Conservation (phyloP, 495 filamentous ascomycete species). For the Talaromyces proteolyticus region DNA sequence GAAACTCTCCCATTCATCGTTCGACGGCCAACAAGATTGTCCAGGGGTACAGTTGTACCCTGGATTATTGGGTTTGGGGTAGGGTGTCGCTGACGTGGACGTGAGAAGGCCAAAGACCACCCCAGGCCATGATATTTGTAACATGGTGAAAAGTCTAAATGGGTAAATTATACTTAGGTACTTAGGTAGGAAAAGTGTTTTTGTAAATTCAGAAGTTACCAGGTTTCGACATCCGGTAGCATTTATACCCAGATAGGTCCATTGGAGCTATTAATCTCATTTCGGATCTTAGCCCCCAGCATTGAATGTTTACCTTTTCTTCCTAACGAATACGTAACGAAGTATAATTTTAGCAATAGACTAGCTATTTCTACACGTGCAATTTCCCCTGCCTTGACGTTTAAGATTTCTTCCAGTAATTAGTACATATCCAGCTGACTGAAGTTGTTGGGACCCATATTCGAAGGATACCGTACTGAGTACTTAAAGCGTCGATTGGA, state of each 20-base stretch:
- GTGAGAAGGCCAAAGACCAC: not conserved
- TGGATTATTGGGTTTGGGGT: conserved; percentile 1
- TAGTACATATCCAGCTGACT: too few relatives aligned
- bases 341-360: too few relatives aligned
- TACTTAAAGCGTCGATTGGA: too few relatives aligned
- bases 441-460: too few relatives aligned
- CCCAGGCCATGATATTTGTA: not conserved
- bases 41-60: conserved; percentile 9
- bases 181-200: not conserved
- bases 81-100: not conserved
- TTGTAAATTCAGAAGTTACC: not conserved
- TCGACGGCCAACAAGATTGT: conserved; percentile 17
- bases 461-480: too few relatives aligned
- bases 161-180: not conserved
- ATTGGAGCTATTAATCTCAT: too few relatives aligned
- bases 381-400: too few relatives aligned
- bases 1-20: conserved; percentile 17
- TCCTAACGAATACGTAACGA: too few relatives aligned
- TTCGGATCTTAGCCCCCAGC: too few relatives aligned
- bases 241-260: not conserved
- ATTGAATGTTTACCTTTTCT: too few relatives aligned
- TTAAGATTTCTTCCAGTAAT: too few relatives aligned
- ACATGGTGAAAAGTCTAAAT: not conserved
- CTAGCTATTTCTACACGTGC: too few relatives aligned
- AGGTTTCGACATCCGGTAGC: not conserved